These are phyloP conservation scores for Endocladia muricata DNA, from an alignment of 31 red algal genomes.

Conservation along the genomic window DNA sequence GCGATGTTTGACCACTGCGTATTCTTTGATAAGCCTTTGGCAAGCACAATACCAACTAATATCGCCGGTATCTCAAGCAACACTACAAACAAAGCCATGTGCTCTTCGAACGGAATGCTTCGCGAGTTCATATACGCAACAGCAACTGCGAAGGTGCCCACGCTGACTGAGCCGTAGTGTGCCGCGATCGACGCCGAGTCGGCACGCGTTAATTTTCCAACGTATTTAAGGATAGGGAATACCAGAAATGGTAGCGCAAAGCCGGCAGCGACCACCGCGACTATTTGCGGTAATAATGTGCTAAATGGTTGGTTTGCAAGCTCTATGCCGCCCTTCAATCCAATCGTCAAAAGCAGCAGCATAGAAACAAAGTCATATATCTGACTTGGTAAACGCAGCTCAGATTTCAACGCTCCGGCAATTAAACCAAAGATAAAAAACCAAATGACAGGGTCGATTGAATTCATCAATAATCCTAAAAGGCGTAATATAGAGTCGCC, in stretches of 20 bases:
- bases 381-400: too few species aligned
- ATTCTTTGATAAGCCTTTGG: background rate
- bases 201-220: background rate
- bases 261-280: too few species aligned
- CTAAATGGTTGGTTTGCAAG: too few species aligned
- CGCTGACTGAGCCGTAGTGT: constrained; percentile 1
- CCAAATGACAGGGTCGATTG: too few species aligned
- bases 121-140: background rate
- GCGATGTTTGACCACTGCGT: background rate
- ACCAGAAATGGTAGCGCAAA: background rate
- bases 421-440: too few species aligned
- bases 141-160: background rate
- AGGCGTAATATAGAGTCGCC: too few species aligned
- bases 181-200: background rate
- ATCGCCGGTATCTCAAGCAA: background rate
- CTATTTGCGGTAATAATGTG: too few species aligned
- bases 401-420: too few species aligned
- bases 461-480: too few species aligned
- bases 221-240: background rate
- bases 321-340: too few species aligned
- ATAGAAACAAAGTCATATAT: too few species aligned
- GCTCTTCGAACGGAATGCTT: background rate
- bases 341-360: too few species aligned
- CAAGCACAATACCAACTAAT: background rate
- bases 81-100: background rate